These are phyloP conservation scores for Fusarium camptoceras DNA, from an alignment of 2,329 filamentous ascomycete species.

Conservation along the genomic window DNA sequence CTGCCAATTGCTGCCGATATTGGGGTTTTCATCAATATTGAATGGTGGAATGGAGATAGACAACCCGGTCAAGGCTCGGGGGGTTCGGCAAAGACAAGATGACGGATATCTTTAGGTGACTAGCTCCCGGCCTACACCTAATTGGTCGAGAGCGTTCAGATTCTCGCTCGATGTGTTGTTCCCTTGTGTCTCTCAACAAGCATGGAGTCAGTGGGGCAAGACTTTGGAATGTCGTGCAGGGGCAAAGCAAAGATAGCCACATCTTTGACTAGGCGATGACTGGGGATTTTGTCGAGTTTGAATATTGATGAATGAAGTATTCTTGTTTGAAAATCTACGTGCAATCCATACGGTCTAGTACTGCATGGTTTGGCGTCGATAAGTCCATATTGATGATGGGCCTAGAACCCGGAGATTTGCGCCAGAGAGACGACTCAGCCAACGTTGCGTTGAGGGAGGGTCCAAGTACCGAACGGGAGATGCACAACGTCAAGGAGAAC, in stretches of 20 bases:
- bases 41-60: constrained; percentile 29
- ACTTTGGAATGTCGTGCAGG: constrained; percentile 46
- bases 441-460: constrained; percentile 31
- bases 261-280: constrained; percentile 11
- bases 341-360: too few species aligned
- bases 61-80: constrained; percentile 41
- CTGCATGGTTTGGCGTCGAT: neutral
- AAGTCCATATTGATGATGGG: neutral
- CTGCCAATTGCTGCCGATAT: constrained; percentile 6
- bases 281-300: constrained; percentile 11
- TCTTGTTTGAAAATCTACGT: neutral
- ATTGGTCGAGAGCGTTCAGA: constrained; percentile 38
- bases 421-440: constrained; percentile 21
- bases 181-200: constrained; percentile 27
- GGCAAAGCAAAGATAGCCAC: constrained; percentile 42
- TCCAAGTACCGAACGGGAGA: constrained; percentile 44
- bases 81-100: constrained; percentile 39
- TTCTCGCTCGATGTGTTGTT: constrained; percentile 34
- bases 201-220: constrained; percentile 43
- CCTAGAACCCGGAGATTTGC: constrained; percentile 12
- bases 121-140: constrained; percentile 6
- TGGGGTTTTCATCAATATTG: constrained; percentile 15
- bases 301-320: neutral
- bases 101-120: constrained; percentile 15
- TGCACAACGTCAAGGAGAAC: constrained; percentile 44